Conservation (phyloP, 1,284 basidiomycete genomes). For the Papiliotrema flavescens region DNA sequence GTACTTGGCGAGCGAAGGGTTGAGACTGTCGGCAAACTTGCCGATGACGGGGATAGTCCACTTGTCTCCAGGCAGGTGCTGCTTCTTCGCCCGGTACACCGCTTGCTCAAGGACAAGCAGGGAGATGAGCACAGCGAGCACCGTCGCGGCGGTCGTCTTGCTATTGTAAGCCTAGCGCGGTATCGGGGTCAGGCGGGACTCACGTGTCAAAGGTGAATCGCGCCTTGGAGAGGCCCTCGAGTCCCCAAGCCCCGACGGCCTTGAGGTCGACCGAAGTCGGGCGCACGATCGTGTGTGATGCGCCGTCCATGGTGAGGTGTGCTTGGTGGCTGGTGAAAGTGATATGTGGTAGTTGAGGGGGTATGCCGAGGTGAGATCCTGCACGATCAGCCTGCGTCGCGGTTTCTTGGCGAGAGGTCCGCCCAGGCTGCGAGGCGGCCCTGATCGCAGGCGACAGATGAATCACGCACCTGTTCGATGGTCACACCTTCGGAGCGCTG, state of each 20-base stretch:
- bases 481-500: too few relatives aligned
- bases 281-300: slow-evolving; percentile 38
- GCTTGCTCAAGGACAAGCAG: slow-evolving; percentile 57
- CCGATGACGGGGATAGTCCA: slow-evolving; percentile 96
- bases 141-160: slow-evolving; percentile 43
- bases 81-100: slow-evolving; percentile 82
- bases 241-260: slow-evolving; percentile 37
- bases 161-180: slow-evolving; percentile 9
- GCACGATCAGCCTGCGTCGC: too few relatives aligned
- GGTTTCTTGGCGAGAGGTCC: too few relatives aligned
- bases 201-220: slow-evolving; percentile 43
- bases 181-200: slow-evolving; percentile 13
- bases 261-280: slow-evolving; percentile 39
- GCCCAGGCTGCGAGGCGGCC: too few relatives aligned
- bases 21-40: slow-evolving; percentile 83
- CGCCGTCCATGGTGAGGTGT: slow-evolving; percentile 11
- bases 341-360: neutral
- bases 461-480: too few relatives aligned
- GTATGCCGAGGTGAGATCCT: too few relatives aligned
- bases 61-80: slow-evolving; percentile 72
- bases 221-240: slow-evolving; percentile 38
- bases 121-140: slow-evolving; percentile 44
- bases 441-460: too few relatives aligned
- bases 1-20: slow-evolving; percentile 84
- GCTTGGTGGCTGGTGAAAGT: neutral